These are phyloP conservation scores for Podaxis sp. DNA, from an alignment of 768 basidiomycete species.

Conservation along the genomic window DNA sequence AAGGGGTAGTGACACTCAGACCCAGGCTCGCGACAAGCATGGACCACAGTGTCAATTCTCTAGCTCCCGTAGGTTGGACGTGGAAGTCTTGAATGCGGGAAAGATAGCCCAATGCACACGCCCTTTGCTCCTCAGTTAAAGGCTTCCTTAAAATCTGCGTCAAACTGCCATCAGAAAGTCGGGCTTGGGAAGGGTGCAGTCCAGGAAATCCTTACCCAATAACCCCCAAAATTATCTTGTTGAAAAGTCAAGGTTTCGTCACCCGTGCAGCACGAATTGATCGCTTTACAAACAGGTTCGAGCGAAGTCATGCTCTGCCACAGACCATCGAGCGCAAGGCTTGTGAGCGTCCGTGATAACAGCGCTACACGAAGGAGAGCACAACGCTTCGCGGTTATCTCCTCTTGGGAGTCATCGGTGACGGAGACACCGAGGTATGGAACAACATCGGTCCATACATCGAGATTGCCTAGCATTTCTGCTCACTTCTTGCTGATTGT, in stretches of 20 bases:
- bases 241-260: neutral
- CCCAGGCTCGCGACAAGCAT: neutral
- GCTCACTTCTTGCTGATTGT: neutral
- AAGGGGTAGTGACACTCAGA: neutral
- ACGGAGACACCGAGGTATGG: neutral
- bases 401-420: neutral
- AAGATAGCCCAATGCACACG: neutral
- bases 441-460: conserved; percentile 1
- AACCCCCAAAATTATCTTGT: neutral
- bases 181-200: neutral
- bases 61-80: neutral
- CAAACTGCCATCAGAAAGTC: neutral
- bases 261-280: neutral
- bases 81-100: conserved; percentile 2
- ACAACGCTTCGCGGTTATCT: neutral
- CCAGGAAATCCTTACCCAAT: neutral
- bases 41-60: neutral
- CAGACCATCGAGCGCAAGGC: neutral
- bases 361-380: neutral
- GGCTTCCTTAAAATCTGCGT: neutral
- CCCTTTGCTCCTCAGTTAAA: neutral
- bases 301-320: conserved; percentile 7
- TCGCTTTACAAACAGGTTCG: neutral
- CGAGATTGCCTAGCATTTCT: neutral
- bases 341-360: neutral